Percentiles rank a stretch among this genome's conserved stretches.
Evolutionary conservation across 2,329 filamentous ascomycete species (phyloP).

Genomic region (Fonsecaea pedrosoi): DNA sequence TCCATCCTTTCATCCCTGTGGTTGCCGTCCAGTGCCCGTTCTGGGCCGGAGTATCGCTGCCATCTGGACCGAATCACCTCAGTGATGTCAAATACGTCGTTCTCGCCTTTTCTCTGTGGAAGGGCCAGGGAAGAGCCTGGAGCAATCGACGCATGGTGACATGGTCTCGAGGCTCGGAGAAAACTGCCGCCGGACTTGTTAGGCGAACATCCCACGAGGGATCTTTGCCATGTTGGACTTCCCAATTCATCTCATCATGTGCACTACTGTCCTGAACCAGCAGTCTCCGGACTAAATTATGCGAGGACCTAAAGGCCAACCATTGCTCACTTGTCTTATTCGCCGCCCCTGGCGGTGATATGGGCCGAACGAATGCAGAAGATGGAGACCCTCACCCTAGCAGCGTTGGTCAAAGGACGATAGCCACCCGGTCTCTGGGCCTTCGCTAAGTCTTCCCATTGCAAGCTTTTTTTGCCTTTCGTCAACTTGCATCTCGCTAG

Average conservation of each 20-base stretch:
- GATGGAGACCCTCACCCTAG: constrained; percentile 1
- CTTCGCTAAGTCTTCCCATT: neutral
- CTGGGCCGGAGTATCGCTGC: constrained; percentile 5
- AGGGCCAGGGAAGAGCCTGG: neutral
- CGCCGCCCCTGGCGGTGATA: neutral
- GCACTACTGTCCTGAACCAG: constrained; percentile 1
- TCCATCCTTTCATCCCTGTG: constrained; percentile 2
- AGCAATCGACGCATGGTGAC: neutral
- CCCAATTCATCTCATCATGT: constrained; percentile 1
- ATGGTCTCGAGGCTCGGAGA: constrained; percentile 4
- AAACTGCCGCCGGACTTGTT: constrained; percentile 1
- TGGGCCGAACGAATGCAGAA: constrained; percentile 10
- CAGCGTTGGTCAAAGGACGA: constrained; percentile 10
- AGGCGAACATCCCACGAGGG: constrained; percentile 16
- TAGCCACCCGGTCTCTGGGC: constrained; percentile 1
- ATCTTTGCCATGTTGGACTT: neutral
- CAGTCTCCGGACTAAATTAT: neutral
- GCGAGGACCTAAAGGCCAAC: neutral
- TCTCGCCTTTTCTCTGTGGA: neutral
- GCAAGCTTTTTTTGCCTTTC: constrained; percentile 12
- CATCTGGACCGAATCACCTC: neutral
- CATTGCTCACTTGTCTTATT: constrained; percentile 6
- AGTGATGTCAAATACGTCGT: constrained; percentile 2
- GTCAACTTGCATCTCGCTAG: neutral
- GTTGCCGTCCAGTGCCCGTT: neutral